A percentile compares a stretch with the other conserved stretches of the same genome.
phyloP scores from a whole-genome alignment of 1,139 yeast species.

The Kurtzmaniella quercitrusa region DNA sequence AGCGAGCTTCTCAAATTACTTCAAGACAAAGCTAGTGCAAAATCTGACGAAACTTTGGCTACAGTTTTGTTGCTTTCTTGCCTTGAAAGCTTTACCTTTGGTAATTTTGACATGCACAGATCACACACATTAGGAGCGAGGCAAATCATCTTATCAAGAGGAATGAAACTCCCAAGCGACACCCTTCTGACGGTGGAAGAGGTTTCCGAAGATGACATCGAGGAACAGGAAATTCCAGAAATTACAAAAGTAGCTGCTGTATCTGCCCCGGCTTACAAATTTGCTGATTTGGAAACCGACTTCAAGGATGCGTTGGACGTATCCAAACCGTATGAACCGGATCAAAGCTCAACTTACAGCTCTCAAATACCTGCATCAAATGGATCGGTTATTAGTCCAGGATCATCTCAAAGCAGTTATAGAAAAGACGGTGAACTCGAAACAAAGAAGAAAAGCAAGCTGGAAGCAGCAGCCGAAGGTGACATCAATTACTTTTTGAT shows the following conservation, averaged over 20 bases:
- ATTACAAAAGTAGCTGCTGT: not conserved
- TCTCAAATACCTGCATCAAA: not conserved
- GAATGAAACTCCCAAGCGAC: constrained; percentile 18
- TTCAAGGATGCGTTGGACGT: not conserved
- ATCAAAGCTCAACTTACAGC: not conserved
- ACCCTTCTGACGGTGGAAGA: constrained; percentile 2
- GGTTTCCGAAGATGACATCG: constrained; percentile 3
- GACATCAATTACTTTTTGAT: constrained; percentile 56
- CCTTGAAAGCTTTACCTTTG: constrained; percentile 52
- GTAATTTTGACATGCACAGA: constrained; percentile 52
- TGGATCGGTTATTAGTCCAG: not conserved
- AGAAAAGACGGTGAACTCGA: not conserved
- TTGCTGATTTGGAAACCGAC: not conserved
- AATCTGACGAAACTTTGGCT: constrained; percentile 65
- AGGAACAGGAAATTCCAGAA: not conserved
- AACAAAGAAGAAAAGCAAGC: not conserved
- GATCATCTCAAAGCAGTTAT: not conserved
- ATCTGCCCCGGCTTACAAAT: not conserved
- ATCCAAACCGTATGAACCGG: not conserved
- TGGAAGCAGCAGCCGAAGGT: constrained; percentile 18
- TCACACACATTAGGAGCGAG: constrained; percentile 68
- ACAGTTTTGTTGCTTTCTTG: constrained; percentile 60
- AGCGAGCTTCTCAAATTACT: constrained; percentile 51
- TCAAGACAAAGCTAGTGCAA: constrained; percentile 48
- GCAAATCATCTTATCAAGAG: constrained; percentile 60